Percentiles rank a stretch among this genome's conserved stretches.
phyloP scores from a whole-genome alignment of 2,329 filamentous ascomycete genomes.

The Calonectria fujianensis region DNA sequence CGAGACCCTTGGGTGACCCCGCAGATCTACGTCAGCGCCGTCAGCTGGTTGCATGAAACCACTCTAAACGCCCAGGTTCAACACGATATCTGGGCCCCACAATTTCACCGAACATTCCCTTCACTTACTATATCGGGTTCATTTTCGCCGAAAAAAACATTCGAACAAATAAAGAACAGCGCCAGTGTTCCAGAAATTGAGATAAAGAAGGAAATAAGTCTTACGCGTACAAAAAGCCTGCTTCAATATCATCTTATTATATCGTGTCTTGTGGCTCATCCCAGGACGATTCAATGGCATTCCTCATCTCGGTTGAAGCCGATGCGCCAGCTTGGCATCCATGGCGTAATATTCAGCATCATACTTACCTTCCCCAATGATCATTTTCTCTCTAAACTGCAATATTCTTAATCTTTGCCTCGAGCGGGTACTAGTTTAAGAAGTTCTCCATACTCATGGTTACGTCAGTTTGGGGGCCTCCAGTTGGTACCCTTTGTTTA shows the following conservation, averaged over 20 bases:
- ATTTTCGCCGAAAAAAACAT: constrained; percentile 8
- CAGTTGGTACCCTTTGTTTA: neutral
- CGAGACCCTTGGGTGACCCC: constrained; percentile 13
- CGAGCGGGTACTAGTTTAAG: neutral
- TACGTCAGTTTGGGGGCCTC: neutral
- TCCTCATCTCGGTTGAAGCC: neutral
- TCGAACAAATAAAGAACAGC: neutral
- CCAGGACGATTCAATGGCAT: neutral
- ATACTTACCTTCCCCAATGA: neutral
- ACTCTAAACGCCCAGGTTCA: neutral
- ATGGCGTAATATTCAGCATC: neutral
- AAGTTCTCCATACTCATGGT: neutral
- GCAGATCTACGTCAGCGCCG: constrained; percentile 21
- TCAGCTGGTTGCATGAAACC: constrained; percentile 18
- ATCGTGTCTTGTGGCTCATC: neutral
- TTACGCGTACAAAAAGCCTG: constrained; percentile 13
- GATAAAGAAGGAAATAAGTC: neutral
- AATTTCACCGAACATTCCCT: constrained; percentile 26
- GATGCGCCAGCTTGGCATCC: neutral
- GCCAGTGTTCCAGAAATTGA: neutral
- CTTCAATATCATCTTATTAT: neutral
- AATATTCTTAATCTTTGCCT: neutral
- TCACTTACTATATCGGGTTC: neutral
- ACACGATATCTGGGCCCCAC: constrained; percentile 2
- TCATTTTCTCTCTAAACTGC: neutral